Conservation (phyloP, 2,329 filamentous ascomycete genomes). For the Rhynchosporium graminicola region DNA sequence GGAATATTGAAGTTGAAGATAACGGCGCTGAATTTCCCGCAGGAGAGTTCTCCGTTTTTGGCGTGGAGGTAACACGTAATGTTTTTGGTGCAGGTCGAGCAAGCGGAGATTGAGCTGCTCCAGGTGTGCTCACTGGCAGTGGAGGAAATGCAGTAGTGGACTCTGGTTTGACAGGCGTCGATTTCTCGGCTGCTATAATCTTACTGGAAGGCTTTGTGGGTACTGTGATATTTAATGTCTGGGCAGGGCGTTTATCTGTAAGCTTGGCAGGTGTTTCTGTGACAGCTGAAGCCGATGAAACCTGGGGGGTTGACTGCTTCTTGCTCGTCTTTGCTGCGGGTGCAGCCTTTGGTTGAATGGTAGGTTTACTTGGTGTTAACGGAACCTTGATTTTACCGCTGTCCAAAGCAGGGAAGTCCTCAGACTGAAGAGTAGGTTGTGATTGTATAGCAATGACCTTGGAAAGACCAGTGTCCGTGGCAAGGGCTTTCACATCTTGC, state of each 20-base stretch:
- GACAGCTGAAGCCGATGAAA: conserved; percentile 3
- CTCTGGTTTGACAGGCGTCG: conserved; percentile 23
- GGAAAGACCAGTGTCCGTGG: conserved; percentile 49
- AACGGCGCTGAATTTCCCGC: conserved; percentile 36
- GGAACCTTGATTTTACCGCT: conserved; percentile 38
- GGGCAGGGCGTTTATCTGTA: conserved; percentile 31
- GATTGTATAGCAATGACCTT: conserved; percentile 45
- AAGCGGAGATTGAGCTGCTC: conserved; percentile 53
- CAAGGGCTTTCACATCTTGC: conserved; percentile 48
- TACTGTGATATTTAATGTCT: conserved; percentile 52
- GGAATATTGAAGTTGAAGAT: conserved; percentile 41
- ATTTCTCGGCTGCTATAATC: neutral
- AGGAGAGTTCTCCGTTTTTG: conserved; percentile 59
- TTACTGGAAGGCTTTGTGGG: conserved; percentile 44
- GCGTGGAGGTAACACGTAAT: conserved; percentile 67
- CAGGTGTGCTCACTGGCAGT: conserved; percentile 49
- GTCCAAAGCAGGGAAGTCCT: conserved; percentile 63
- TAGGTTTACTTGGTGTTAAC: conserved; percentile 24
- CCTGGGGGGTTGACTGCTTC: conserved; percentile 22
- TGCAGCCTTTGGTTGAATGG: neutral
- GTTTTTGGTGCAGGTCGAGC: conserved; percentile 61
- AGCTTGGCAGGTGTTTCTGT: conserved; percentile 24
- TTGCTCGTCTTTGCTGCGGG: conserved; percentile 1
- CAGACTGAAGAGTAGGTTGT: conserved; percentile 51
- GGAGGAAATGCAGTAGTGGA: conserved; percentile 51